Conservation (phyloP, 164 flowering plant genomes). For the Sextonia rubra region DNA sequence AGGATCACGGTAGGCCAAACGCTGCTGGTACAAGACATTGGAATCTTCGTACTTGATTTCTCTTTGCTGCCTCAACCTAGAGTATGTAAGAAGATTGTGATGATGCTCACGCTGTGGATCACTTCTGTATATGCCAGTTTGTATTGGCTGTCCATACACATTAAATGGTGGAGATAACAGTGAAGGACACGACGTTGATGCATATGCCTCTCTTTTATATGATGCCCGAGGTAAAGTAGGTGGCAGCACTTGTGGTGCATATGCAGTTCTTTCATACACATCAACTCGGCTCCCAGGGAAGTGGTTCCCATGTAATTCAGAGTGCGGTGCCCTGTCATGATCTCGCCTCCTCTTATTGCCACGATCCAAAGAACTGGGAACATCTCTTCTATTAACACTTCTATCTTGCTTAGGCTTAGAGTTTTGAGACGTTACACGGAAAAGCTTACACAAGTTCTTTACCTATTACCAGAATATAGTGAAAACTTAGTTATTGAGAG, state of each 20-base stretch:
- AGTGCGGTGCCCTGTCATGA: neutral
- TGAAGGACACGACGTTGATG: constrained; percentile 1
- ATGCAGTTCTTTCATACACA: constrained; percentile 21
- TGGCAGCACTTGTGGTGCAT: constrained; percentile 2
- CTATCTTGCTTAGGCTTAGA: constrained; percentile 13
- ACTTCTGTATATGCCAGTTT: neutral
- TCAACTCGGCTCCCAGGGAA: neutral
- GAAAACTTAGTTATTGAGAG: neutral
- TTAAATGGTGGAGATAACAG: constrained; percentile 17
- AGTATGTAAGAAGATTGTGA: constrained; percentile 10
- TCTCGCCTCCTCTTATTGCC: constrained; percentile 9
- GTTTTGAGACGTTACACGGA: constrained; percentile 19
- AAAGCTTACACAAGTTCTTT: constrained; percentile 47
- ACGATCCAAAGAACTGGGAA: constrained; percentile 5
- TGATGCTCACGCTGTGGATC: constrained; percentile 14
- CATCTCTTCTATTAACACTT: constrained; percentile 6
- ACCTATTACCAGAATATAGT: constrained; percentile 31
- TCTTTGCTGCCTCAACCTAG: constrained; percentile 13
- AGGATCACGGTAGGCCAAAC: constrained; percentile 5
- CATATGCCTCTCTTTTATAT: neutral
- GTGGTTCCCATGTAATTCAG: neutral
- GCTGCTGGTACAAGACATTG: constrained; percentile 11
- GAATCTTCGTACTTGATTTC: constrained; percentile 1
- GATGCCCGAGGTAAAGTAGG: constrained; percentile 6
- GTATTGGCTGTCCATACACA: constrained; percentile 19